phyloP scores from a whole-genome alignment of 1,139 yeast species.

The Pichia terricola region DNA sequence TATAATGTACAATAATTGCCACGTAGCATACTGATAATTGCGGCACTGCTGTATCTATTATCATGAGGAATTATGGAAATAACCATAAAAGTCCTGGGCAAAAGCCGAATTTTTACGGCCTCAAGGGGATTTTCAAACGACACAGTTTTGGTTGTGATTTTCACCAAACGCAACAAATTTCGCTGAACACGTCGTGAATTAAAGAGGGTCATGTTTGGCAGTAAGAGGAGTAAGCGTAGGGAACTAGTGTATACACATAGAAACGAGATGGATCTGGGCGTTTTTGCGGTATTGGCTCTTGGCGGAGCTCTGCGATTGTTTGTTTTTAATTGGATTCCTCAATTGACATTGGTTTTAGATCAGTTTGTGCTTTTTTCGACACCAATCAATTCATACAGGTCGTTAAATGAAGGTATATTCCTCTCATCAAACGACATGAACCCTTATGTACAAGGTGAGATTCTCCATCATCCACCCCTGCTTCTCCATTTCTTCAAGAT shows the following conservation, averaged over 20 bases:
- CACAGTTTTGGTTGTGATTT: too few species aligned
- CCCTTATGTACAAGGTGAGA: conserved; percentile 78
- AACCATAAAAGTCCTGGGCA: too few species aligned
- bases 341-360: conserved; percentile 31
- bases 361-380: conserved; percentile 70
- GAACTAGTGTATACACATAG: too few species aligned
- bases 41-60: too few species aligned
- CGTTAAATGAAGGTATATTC: conserved; percentile 73
- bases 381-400: conserved; percentile 57
- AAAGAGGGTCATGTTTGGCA: background rate
- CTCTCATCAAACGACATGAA: conserved; percentile 50
- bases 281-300: conserved; percentile 1
- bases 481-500: conserved; percentile 42
- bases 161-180: background rate
- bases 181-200: conserved; percentile 2
- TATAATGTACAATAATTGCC: too few species aligned
- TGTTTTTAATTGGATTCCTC: conserved; percentile 4
- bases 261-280: conserved; percentile 2
- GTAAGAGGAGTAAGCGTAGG: too few species aligned
- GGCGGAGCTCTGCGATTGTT: conserved; percentile 6
- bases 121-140: too few species aligned
- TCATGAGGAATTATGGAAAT: too few species aligned
- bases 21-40: too few species aligned
- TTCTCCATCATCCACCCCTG: conserved; percentile 70
- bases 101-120: too few species aligned